These are phyloP conservation scores for Cyclotella kingstonii DNA, from an alignment of 108 stramenopile genomes.

Conservation along the genomic window DNA sequence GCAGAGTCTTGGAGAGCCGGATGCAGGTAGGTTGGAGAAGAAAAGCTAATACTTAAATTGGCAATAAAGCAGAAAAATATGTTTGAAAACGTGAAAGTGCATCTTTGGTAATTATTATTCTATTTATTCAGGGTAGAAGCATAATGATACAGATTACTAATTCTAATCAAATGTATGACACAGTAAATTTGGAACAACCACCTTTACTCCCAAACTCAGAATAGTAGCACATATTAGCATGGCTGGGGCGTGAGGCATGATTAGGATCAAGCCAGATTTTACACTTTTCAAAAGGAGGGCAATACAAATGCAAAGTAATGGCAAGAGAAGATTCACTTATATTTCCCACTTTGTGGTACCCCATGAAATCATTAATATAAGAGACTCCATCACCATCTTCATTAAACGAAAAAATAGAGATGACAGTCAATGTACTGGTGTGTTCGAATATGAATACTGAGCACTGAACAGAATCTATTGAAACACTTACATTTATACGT, in stretches of 20 bases:
- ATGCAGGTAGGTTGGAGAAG: slow-evolving; percentile 63
- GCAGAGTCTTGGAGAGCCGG: slow-evolving; percentile 57
- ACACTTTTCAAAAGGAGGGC: slow-evolving; percentile 80
- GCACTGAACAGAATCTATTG: not conserved
- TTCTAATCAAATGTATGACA: slow-evolving; percentile 21
- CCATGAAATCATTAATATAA: slow-evolving; percentile 77
- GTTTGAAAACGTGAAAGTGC: too few relatives aligned
- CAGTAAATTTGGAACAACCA: slow-evolving; percentile 27
- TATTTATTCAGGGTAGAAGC: too few relatives aligned
- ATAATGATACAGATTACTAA: too few relatives aligned
- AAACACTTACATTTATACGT: slow-evolving; percentile 32
- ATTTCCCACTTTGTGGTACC: slow-evolving; percentile 85
- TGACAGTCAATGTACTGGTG: too few relatives aligned
- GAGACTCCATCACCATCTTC: slow-evolving; percentile 45
- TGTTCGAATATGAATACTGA: too few relatives aligned
- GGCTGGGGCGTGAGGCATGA: slow-evolving; percentile 19
- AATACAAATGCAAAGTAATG: slow-evolving; percentile 87
- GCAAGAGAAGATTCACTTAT: slow-evolving; percentile 43
- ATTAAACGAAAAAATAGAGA: not conserved
- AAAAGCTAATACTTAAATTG: not conserved
- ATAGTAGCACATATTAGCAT: slow-evolving; percentile 41
- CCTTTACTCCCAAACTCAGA: slow-evolving; percentile 44
- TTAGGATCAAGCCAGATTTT: slow-evolving; percentile 63
- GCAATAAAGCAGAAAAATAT: too few relatives aligned
- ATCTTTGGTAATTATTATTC: too few relatives aligned